Evolutionary conservation across 169 alveolate genomes (phyloP), one percentile per base, ranked within the genome.

Genomic region (Plasmodium fragile): DNA sequence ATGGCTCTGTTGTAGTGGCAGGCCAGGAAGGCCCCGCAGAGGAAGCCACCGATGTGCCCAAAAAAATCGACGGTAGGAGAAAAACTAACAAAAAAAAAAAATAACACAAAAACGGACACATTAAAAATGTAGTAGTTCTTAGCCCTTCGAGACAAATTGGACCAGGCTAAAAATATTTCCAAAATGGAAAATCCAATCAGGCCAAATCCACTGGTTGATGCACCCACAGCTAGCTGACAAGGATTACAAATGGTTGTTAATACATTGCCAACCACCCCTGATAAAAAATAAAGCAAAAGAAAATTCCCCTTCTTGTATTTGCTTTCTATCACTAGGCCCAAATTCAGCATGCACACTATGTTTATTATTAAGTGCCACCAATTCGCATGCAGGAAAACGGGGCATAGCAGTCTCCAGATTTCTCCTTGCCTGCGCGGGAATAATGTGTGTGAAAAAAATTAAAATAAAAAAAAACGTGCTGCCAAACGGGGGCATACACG

Each of bases 171-270:
- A 75, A 84, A 89, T 89, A 93, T 87, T 77, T 93, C 96, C 13
- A 92, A 39, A 5, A 93, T 71, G 70, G 95, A 93, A 81, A 90
- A 92, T 3, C 96, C 96, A 72, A 93, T 81, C 53, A 93, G 79
- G 2, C 96, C 96, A 73, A 93, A 93, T 5, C 94, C 96, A 59
- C 94, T 79, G 36, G 96, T 93, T 43, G 95, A 89, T 59, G 96
- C 96, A 0, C 96, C 96, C 13, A 93, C 96, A 28, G 96, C 96
- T 25, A 93, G 72, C 92, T 89, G 92, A 82, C 92, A 93, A 11
- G 96, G 96, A 18, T 93, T 92, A 22, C 93, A 92, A 34, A 91
- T 72, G n/a, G 92, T 91, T 7, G 96, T 90, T 32, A 93, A 80
- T 82, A 80, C 36, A 92, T 93, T 93, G 59, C 96, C 96, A 36